Base-by-base conservation (phyloP, 306 rosid species). In the Vachellia pachyceras region DNA sequence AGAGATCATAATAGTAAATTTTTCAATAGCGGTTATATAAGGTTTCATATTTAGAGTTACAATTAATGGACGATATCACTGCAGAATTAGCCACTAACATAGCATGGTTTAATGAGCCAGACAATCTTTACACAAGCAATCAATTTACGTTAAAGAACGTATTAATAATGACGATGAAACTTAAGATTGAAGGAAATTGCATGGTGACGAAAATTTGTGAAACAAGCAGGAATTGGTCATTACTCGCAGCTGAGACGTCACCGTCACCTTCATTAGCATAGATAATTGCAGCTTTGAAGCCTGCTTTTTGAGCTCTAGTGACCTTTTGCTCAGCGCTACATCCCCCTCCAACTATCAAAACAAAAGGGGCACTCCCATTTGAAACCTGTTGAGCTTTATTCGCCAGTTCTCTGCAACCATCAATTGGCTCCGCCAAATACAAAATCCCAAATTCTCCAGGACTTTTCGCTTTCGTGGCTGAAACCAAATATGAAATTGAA, bases 281-380 rank as follows among this genome's bases (percentile, higher is more conserved):
- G 76, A 95, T 78, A 82, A 95, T 84, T 80, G 92, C 99, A 88
- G 99, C 98, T 90, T 87, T 85, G 86, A 84, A 95, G 72, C 97
- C 98, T 46, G 98, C 99, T 64, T 47, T 80, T 68, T 95, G 99
- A 17, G 98, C 97, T 83, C 77, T 88, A 81, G 92, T 85, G 77
- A 95, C 92, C 89, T 95, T 95, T 6, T 95, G 97, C 83, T 93
- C 99, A 84, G 93, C 93, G 86, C 97, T 86, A 69, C 99, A 95
- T 68, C 97, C 92, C 79, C 99, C 99, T 90, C 99, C 88, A 66
- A 90, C 65, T 36, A 89, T 83, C 84, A 95, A 88, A 84, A 87
- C 91, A 79, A 89, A 93, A 36, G 94, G 90, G 20, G 90, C 81
- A 83, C 88, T 89, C 25, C 23, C 68, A 80, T 89, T 91, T n/a